Percentiles rank a stretch among this genome's conserved stretches.
Conservation (phyloP, 768 basidiomycete species). For the Hygrocybe punicea region DNA sequence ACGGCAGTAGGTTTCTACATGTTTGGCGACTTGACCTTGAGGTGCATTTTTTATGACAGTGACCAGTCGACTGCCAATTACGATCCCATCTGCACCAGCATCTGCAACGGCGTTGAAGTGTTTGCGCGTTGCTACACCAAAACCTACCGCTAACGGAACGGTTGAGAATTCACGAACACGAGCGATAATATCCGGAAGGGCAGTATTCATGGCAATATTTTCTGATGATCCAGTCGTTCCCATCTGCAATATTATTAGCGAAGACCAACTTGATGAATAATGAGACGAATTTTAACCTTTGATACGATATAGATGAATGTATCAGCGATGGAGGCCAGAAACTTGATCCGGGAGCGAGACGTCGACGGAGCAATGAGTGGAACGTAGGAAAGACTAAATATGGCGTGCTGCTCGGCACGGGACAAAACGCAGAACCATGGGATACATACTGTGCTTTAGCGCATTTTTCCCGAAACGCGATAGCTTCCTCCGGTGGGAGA, state of each 20-base stretch:
- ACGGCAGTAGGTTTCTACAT: conserved; percentile 71
- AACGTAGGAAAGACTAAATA: conserved; percentile 80
- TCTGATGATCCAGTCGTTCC: conserved; percentile 94
- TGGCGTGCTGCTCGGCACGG: neutral
- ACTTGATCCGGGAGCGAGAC: conserved; percentile 79
- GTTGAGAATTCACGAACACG: conserved; percentile 76
- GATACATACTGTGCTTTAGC: conserved; percentile 65
- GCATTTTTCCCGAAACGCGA: conserved; percentile 87
- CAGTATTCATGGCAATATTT: conserved; percentile 62
- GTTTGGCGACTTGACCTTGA: conserved; percentile 43
- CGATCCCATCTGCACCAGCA: conserved; percentile 93
- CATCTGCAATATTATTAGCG: conserved; percentile 56
- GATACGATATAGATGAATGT: conserved; percentile 99
- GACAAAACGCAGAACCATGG: conserved; percentile 4
- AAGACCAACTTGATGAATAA: conserved; percentile 5
- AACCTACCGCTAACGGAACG: conserved; percentile 91
- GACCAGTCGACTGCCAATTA: conserved; percentile 87
- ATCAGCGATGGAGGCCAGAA: conserved; percentile 90
- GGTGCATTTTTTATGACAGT: conserved; percentile 69
- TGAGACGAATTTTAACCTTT: conserved; percentile 52
- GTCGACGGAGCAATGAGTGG: conserved; percentile 96
- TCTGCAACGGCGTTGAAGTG: conserved; percentile 85
- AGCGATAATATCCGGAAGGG: conserved; percentile 78
- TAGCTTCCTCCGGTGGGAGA: conserved; percentile 94
- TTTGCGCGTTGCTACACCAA: conserved; percentile 86